These are phyloP conservation scores for Bipolaris gigantea DNA, from an alignment of 2,329 filamentous ascomycete species.

Conservation along the genomic window DNA sequence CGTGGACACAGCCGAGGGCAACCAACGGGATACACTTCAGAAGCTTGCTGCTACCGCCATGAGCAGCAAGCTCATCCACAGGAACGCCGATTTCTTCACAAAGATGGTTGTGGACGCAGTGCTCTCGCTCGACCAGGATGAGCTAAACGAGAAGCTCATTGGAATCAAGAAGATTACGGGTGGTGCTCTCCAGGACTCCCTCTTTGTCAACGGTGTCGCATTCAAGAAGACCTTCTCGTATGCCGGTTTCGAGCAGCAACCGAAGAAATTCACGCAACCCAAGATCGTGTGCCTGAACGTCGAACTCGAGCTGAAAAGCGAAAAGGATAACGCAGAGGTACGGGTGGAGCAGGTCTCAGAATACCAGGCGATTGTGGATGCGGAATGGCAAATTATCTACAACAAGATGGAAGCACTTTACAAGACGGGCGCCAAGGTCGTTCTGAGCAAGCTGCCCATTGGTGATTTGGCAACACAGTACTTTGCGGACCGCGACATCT, in stretches of 20 bases:
- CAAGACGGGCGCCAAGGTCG: slow-evolving; percentile 94
- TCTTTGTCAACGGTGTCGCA: slow-evolving; percentile 96
- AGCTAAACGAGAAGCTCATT: slow-evolving; percentile 96
- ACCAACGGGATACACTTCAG: slow-evolving; percentile 81
- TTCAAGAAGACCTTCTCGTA: slow-evolving; percentile 99
- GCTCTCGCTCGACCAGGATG: slow-evolving; percentile 90
- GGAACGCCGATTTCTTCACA: slow-evolving; percentile 95
- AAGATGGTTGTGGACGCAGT: slow-evolving; percentile 98
- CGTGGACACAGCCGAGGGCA: slow-evolving; percentile 78
- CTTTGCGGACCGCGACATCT: slow-evolving; percentile 96
- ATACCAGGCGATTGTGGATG: slow-evolving; percentile 98
- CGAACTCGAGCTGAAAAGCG: slow-evolving; percentile 95
- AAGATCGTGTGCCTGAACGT: slow-evolving; percentile 98
- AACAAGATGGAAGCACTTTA: slow-evolving; percentile 96
- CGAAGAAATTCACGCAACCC: slow-evolving; percentile 89
- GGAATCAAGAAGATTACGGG: slow-evolving; percentile 98
- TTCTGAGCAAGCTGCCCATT: slow-evolving; percentile 95
- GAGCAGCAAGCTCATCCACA: slow-evolving; percentile 99
- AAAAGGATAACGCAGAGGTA: slow-evolving; percentile 99
- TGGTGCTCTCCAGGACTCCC: slow-evolving; percentile 90
- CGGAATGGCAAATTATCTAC: slow-evolving; percentile 99
- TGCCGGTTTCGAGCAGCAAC: slow-evolving; percentile 98
- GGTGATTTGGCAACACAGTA: slow-evolving; percentile 96
- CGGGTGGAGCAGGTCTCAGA: slow-evolving; percentile 97
- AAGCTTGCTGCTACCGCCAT: slow-evolving; percentile 95